phyloP scores from a whole-genome alignment of 768 basidiomycete genomes.

The Suillus occidentalis region DNA sequence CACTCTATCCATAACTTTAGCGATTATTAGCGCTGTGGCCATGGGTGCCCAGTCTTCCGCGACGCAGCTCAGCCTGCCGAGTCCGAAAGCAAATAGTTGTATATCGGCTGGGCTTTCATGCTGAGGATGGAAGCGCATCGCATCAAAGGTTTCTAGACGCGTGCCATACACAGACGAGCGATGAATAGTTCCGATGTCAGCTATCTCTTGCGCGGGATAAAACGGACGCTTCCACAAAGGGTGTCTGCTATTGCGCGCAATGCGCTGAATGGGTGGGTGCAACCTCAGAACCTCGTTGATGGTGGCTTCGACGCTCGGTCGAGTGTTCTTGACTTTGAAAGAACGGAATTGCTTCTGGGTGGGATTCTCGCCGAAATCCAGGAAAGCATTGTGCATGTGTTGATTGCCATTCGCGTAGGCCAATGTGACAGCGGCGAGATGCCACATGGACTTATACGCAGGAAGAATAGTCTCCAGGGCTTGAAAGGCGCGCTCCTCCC shows the following conservation, averaged over 20 bases:
- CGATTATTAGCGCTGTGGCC: slow-evolving; percentile 49
- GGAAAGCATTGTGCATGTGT: slow-evolving; percentile 30
- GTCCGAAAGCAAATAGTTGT: slow-evolving; percentile 45
- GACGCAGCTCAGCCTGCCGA: slow-evolving; percentile 36
- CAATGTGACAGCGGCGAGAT: slow-evolving; percentile 51
- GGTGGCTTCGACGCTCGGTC: slow-evolving; percentile 24
- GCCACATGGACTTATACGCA: slow-evolving; percentile 63
- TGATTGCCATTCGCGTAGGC: slow-evolving; percentile 30
- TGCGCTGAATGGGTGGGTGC: slow-evolving; percentile 25
- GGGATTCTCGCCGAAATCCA: slow-evolving; percentile 33
- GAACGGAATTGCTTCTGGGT: slow-evolving; percentile 20
- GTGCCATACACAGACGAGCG: slow-evolving; percentile 22
- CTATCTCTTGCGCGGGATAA: slow-evolving; percentile 18
- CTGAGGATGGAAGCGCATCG: slow-evolving; percentile 39
- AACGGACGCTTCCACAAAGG: slow-evolving; percentile 18
- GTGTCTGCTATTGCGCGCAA: slow-evolving; percentile 5
- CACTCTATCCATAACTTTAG: slow-evolving; percentile 39
- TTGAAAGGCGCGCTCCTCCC: slow-evolving; percentile 17
- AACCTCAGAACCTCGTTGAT: slow-evolving; percentile 30
- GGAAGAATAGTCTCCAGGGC: slow-evolving; percentile 57
- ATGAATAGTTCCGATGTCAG: slow-evolving; percentile 23
- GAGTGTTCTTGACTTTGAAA: slow-evolving; percentile 15
- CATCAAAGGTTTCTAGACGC: slow-evolving; percentile 44
- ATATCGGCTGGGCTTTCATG: slow-evolving; percentile 20
- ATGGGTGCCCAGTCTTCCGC: slow-evolving; percentile 52